Percentiles rank a stretch among this genome's conserved stretches.
phyloP scores from a whole-genome alignment of 176 grass and related monocot species.

The Oryza officinalis region DNA sequence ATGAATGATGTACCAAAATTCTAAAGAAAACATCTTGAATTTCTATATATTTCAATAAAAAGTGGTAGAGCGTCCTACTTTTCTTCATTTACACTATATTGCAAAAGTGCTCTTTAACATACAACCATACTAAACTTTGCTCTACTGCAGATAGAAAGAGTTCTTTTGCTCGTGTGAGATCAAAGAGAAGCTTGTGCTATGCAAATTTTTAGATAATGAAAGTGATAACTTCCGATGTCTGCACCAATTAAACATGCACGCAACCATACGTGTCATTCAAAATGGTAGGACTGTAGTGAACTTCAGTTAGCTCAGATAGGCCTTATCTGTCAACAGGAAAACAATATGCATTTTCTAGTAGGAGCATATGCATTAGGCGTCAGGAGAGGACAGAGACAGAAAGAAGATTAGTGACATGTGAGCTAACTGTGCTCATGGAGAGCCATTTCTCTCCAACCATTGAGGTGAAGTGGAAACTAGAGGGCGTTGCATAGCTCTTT shows the following conservation, averaged over 20 bases:
- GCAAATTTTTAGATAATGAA: too few relatives aligned
- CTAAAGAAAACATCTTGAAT: too few relatives aligned
- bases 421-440: constrained; percentile 2
- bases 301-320: neutral
- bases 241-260: neutral
- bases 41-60: too few relatives aligned
- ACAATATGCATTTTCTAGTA: constrained; percentile 28
- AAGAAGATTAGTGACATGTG: constrained; percentile 16
- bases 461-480: constrained; percentile 21
- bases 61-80: neutral
- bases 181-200: too few relatives aligned
- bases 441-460: constrained; percentile 6
- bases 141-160: too few relatives aligned
- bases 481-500: neutral
- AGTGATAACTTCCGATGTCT: too few relatives aligned
- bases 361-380: constrained; percentile 10
- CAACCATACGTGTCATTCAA: neutral
- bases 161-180: neutral
- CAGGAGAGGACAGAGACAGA: neutral
- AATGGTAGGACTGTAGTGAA: neutral
- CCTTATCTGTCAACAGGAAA: constrained; percentile 1
- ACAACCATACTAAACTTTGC: too few relatives aligned
- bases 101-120: neutral
- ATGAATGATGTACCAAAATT: too few relatives aligned
- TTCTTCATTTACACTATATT: neutral